These are phyloP conservation scores for Chlorociboria aeruginascens DNA, from an alignment of 495 filamentous ascomycete species.

Conservation along the genomic window DNA sequence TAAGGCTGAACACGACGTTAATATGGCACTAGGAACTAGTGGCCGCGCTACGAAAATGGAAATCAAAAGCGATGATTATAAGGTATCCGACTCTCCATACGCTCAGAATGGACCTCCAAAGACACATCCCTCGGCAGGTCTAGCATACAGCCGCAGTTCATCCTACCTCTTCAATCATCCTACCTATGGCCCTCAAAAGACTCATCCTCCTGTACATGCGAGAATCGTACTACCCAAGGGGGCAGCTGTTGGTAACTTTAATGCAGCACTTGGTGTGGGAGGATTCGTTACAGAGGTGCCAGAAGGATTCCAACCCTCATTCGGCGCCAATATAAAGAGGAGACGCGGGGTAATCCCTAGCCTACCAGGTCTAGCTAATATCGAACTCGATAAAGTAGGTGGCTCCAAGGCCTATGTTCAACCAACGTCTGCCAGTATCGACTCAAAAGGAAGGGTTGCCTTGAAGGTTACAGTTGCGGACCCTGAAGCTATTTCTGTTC, in stretches of 20 bases:
- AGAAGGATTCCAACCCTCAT: slow-evolving; percentile 19
- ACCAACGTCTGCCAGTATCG: slow-evolving; percentile 41
- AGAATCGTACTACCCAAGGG: slow-evolving; percentile 46
- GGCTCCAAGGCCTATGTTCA: slow-evolving; percentile 57
- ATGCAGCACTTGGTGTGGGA: slow-evolving; percentile 31
- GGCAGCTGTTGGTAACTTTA: slow-evolving; percentile 11
- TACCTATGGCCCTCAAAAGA: slow-evolving; percentile 60
- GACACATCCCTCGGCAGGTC: slow-evolving; percentile 85
- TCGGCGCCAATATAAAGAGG: slow-evolving; percentile 6
- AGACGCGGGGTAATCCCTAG: neutral
- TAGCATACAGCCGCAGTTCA: slow-evolving; percentile 69
- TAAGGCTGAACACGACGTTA: slow-evolving; percentile 22
- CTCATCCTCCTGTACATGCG: slow-evolving; percentile 50
- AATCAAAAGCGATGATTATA: slow-evolving; percentile 22
- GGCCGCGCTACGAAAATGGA: too few relatives aligned
- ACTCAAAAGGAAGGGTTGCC: slow-evolving; percentile 45
- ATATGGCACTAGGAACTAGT: slow-evolving; percentile 34
- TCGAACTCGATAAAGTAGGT: slow-evolving; percentile 49
- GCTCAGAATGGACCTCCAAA: slow-evolving; percentile 52
- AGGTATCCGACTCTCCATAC: slow-evolving; percentile 30
- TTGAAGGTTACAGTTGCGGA: slow-evolving; percentile 36
- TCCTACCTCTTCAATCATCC: slow-evolving; percentile 69
- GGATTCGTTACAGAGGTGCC: slow-evolving; percentile 32
- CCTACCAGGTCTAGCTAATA: slow-evolving; percentile 27
- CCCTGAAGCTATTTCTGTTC: slow-evolving; percentile 34